Evolutionary conservation across 2,329 filamentous ascomycete genomes (phyloP), one percentile per base, ranked within the genome.

Genomic region (Intubia oerlemansii): DNA sequence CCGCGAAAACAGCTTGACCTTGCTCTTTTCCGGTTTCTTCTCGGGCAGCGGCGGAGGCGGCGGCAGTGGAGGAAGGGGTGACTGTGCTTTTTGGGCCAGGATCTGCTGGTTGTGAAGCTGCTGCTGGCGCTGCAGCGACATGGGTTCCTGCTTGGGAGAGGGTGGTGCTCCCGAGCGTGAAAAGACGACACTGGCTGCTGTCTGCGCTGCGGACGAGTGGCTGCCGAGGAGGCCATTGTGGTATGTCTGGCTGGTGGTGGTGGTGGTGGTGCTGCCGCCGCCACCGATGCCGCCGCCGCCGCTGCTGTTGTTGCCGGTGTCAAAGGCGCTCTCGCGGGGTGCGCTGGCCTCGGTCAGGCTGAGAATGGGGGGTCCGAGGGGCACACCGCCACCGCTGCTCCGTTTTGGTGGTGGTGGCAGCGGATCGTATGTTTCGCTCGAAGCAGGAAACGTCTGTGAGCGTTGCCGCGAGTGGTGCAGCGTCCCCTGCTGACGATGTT

Each of bases 1-100:
- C 28, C 78, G 65, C 6, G 73, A 79, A 44, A 84, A 84, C 17
- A 85, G 57, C 53, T 85, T 85, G 46, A 79, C 75, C 50, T 81
- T 82, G 35, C 70, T 70, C 48, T 79, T 78, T 41, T 79, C 72
- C 17, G 64, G 56, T 40, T 66, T 65, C 46, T 76, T 72, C 38
- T 76, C 70, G 3, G 57, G 50, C 25, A 53, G 51, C 9, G 47
- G 47, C 17, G 50, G 57, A 11, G 43, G 45, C 7, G 45, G 44
- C 14, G 49, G 49, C 14, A 44, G 56, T 14, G 45, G 47, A 19
- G 48, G 36, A 37, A 29, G 39, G 36, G 36, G 41, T 4, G 29
- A 11, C n/a, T 32, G 29, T 15, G 24, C 34, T 17, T 41, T 34
- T n/a, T 19, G n/a, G 10, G 25, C 17, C 20, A 25, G 41, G 6